Conservation (phyloP, 768 basidiomycete genomes). For the Omphalotus guepiniiformis region DNA sequence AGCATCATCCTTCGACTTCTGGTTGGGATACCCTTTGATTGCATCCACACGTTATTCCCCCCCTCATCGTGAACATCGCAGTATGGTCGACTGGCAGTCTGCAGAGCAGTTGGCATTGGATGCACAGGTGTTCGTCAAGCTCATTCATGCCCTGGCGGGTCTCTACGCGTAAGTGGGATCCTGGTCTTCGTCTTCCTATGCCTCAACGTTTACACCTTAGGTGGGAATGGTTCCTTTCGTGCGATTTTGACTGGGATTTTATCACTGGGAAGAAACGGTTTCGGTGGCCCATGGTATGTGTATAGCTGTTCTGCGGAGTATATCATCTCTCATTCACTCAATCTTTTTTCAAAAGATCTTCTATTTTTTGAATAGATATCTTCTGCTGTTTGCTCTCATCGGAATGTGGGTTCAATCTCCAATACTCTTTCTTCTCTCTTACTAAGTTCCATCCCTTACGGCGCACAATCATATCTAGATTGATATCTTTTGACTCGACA, state of each 20-base stretch:
- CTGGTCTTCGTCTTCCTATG: not conserved
- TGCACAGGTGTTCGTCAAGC: conserved; percentile 36
- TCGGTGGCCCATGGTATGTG: conserved; percentile 62
- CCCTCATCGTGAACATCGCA: not conserved
- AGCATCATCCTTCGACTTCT: too few species aligned
- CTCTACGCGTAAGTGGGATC: conserved; percentile 56
- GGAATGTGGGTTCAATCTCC: conserved; percentile 53
- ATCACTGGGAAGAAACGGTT: conserved; percentile 53
- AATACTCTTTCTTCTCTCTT: conserved; percentile 6
- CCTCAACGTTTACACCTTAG: conserved; percentile 26
- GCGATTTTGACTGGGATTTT: conserved; percentile 63
- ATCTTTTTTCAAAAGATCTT: conserved; percentile 39
- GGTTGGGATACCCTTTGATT: not conserved
- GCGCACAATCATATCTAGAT: conserved; percentile 27
- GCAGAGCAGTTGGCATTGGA: conserved; percentile 24
- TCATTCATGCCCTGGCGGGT: conserved; percentile 58
- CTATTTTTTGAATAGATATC: conserved; percentile 69
- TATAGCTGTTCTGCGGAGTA: not conserved
- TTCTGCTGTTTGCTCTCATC: conserved; percentile 57
- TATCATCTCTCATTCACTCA: not conserved
- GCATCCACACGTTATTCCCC: too few species aligned
- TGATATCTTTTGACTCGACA: conserved; percentile 56
- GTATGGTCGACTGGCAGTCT: conserved; percentile 36
- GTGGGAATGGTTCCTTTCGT: conserved; percentile 64
- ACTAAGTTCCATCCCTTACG: conserved; percentile 4